Evolutionary conservation across 768 basidiomycete species (phyloP), one percentile per base, ranked within the genome.

Genomic region (Suillus placidus): DNA sequence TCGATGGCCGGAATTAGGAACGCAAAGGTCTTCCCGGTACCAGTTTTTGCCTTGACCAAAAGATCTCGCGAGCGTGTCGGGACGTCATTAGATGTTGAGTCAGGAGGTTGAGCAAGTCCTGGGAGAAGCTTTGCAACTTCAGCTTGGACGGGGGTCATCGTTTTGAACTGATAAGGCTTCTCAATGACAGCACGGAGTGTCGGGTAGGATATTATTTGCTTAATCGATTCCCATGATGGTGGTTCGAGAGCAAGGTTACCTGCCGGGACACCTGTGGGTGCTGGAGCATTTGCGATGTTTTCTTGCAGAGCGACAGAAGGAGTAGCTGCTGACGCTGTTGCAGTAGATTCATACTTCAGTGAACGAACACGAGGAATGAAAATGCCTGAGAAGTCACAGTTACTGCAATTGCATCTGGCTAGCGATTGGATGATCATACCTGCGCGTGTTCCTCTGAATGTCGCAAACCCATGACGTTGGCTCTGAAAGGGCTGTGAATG

Each of bases 1-100:
- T 96, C 93, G 67, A 95, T 84, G 7, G 92, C 93, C 10, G 94
- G 94, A 23, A 97, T 83, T 63, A 97, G 86, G 81, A 95, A 97
- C 0, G 88, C 93, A 40, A 95, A 79, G 0, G 94, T 96, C 78
- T 96, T 97, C 38, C 93, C 94, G 0, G 94, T 94, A 35, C 94
- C 93, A 0, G 94, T 94, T 74, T 89, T 91, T 6, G 94, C 92
- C 73, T 93, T 90, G 64, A 96, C 93, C 54, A 97, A 82, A 30
- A 96, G 76, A 74, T 98, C 95, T 6, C 89, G 85, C 12, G 75
- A 65, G 9, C 67, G 47, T 10, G 65, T 65, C 13, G 69, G 45
- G 18, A 37, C n/a, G 57, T 62, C 61, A 7, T 30, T 18, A n/a
- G 61, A 62, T 30, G 43, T 71, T 62, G 80, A 68, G 61, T 81